These are phyloP conservation scores for Betula pendula DNA, from an alignment of 306 rosid genomes.

Conservation along the genomic window DNA sequence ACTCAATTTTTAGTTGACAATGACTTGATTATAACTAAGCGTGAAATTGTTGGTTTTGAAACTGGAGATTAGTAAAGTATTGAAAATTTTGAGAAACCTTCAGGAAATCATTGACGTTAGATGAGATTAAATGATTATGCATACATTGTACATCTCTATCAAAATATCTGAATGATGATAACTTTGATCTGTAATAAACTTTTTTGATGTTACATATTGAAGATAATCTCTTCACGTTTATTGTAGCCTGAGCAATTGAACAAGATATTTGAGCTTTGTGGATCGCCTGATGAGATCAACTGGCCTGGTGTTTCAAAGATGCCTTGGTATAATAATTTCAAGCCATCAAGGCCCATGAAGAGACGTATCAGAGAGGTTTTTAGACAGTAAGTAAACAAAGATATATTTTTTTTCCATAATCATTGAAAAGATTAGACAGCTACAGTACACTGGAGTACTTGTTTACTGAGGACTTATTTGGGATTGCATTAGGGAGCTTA, in stretches of 20 bases:
- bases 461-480: neutral
- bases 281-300: constrained; percentile 67
- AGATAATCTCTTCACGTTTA: constrained; percentile 2
- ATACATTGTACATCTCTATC: neutral
- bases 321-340: constrained; percentile 62
- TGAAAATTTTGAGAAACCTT: neutral
- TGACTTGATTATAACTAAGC: neutral
- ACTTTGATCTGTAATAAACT: neutral
- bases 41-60: neutral
- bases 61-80: neutral
- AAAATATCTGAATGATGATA: neutral
- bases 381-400: constrained; percentile 47
- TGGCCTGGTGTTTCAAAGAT: constrained; percentile 73
- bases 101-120: neutral
- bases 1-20: neutral
- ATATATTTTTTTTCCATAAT: neutral
- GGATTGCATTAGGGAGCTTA: too few relatives aligned
- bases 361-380: constrained; percentile 65
- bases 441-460: constrained; percentile 7
- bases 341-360: constrained; percentile 65
- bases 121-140: neutral
- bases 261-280: constrained; percentile 76
- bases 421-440: neutral
- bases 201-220: constrained; percentile 13
- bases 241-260: constrained; percentile 71